These are phyloP conservation scores for Spizellomyces sp. DNA, from an alignment of 192 early-diverging fungal genomes.

Conservation along the genomic window DNA sequence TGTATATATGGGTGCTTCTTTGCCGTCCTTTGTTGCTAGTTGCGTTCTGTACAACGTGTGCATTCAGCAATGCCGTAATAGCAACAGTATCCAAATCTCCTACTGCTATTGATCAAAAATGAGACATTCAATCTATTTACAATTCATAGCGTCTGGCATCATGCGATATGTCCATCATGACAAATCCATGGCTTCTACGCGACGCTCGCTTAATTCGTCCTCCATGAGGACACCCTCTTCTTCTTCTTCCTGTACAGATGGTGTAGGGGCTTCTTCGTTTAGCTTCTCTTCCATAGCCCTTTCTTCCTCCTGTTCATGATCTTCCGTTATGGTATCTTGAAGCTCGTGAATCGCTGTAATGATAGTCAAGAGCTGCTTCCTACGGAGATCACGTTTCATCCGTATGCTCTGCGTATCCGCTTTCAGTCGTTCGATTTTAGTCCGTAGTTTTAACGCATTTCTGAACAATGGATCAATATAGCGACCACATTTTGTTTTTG, in stretches of 20 bases:
- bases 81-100: too few species aligned
- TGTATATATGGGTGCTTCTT: too few species aligned
- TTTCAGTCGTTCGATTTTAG: slow-evolving; percentile 13
- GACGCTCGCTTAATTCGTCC: slow-evolving; percentile 10
- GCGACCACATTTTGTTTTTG: background rate
- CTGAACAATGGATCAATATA: background rate
- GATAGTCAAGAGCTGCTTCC: slow-evolving; percentile 28
- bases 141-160: too few species aligned
- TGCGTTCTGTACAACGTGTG: too few species aligned
- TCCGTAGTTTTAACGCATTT: slow-evolving; percentile 1
- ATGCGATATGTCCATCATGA: background rate
- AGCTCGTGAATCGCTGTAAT: slow-evolving; percentile 31
- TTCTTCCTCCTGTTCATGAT: slow-evolving; percentile 12
- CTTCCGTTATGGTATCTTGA: slow-evolving; percentile 26
- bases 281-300: slow-evolving; percentile 1
- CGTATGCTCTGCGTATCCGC: background rate
- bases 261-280: background rate
- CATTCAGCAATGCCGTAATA: too few species aligned
- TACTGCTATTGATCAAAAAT: too few species aligned
- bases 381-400: slow-evolving; percentile 10
- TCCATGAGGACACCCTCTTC: slow-evolving; percentile 16
- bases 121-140: too few species aligned
- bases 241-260: slow-evolving; percentile 10
- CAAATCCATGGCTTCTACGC: background rate
- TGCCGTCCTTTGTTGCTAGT: too few species aligned